These are phyloP conservation scores for Amylostereum chailletii DNA, from an alignment of 1,284 basidiomycete species.

Conservation along the genomic window DNA sequence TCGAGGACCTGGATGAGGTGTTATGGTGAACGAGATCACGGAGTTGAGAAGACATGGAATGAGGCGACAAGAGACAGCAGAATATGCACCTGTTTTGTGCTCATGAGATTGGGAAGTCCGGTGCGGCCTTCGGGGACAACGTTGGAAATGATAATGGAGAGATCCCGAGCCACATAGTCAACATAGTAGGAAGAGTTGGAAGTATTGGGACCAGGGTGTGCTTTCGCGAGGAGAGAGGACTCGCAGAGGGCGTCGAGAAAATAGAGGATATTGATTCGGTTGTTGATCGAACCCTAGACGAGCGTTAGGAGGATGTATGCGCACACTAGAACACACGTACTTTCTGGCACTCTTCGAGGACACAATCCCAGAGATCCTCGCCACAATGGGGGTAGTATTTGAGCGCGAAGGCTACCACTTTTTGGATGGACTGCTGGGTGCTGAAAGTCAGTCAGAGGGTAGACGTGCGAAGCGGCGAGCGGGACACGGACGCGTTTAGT, in stretches of 20 bases:
- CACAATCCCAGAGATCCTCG: constrained; percentile 92
- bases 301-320: background rate
- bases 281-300: constrained; percentile 74
- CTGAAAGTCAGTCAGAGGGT: constrained; percentile 32
- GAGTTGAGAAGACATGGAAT: background rate
- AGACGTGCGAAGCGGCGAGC: constrained; percentile 10
- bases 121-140: constrained; percentile 79
- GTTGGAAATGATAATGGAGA: constrained; percentile 66
- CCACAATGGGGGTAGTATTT: constrained; percentile 78
- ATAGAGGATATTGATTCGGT: constrained; percentile 88
- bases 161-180: constrained; percentile 65
- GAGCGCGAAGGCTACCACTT: constrained; percentile 79
- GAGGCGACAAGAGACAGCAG: background rate
- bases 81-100: constrained; percentile 66
- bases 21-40: background rate
- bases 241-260: constrained; percentile 86
- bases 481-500: constrained; percentile 68
- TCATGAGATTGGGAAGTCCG: constrained; percentile 79
- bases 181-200: constrained; percentile 59
- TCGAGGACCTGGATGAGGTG: constrained; percentile 60
- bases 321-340: constrained; percentile 26
- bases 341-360: constrained; percentile 85
- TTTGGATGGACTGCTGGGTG: constrained; percentile 85
- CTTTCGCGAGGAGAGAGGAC: constrained; percentile 58
- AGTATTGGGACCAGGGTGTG: constrained; percentile 25